Evolutionary conservation across 1,139 yeast species (phyloP).

Genomic region (Chernovozyma sophiae-reginae): DNA sequence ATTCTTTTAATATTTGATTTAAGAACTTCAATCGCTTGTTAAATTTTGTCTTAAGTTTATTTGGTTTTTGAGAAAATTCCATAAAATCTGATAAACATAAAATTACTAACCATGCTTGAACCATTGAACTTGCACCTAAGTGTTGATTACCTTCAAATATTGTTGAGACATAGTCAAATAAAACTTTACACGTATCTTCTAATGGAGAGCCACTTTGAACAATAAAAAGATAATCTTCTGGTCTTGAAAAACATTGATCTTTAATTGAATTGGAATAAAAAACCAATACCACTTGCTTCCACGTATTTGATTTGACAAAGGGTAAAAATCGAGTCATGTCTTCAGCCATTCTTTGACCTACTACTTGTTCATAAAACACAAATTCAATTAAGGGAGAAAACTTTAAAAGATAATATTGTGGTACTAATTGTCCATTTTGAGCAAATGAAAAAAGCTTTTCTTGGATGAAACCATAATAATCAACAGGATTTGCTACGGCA

Average conservation of each 20-base stretch:
- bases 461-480: conserved; percentile 40
- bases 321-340: conserved; percentile 38
- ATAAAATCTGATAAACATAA: conserved; percentile 35
- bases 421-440: conserved; percentile 35
- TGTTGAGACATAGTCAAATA: conserved; percentile 30
- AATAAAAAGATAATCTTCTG: conserved; percentile 41
- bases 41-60: conserved; percentile 29
- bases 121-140: conserved; percentile 24
- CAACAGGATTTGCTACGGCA: conserved; percentile 53
- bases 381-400: conserved; percentile 51
- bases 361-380: conserved; percentile 41
- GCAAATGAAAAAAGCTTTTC: conserved; percentile 33
- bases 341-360: conserved; percentile 33
- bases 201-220: conserved; percentile 25
- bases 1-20: conserved; percentile 29
- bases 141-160: conserved; percentile 30
- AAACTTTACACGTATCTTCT: conserved; percentile 21
- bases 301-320: conserved; percentile 44
- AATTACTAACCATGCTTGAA: conserved; percentile 32
- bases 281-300: conserved; percentile 50
- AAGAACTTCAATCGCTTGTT: conserved; percentile 37
- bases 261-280: conserved; percentile 48
- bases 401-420: conserved; percentile 34
- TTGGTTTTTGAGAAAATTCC: conserved; percentile 29
- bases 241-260: conserved; percentile 57